Conservation (phyloP, 805 yeast species). For the Yamadazyma phyllophila region DNA sequence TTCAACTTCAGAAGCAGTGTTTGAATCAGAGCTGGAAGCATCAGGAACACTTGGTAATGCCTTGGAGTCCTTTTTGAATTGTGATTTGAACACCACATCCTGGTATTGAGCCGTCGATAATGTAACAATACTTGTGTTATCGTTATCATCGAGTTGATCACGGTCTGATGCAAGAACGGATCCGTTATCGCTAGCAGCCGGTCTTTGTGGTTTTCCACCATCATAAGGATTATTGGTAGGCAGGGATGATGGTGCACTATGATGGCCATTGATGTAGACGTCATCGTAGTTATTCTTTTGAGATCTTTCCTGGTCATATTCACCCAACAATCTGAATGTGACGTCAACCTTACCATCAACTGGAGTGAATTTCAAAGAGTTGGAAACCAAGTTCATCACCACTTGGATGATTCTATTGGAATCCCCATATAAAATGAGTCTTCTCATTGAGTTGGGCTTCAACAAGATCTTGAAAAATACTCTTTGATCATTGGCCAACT, state of each 20-base stretch:
- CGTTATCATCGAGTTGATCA: conserved; percentile 13
- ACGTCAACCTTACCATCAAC: conserved; percentile 79
- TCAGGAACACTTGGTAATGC: conserved; percentile 22
- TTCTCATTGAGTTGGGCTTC: conserved; percentile 57
- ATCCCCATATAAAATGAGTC: conserved; percentile 78
- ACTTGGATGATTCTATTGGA: conserved; percentile 88
- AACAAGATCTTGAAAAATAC: conserved; percentile 65
- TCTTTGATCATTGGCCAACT: conserved; percentile 72
- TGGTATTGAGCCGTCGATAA: conserved; percentile 40
- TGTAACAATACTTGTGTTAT: conserved; percentile 29
- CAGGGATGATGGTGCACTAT: conserved; percentile 7
- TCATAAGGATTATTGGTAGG: conserved; percentile 3
- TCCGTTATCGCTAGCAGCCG: neutral
- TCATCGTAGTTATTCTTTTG: conserved; percentile 36
- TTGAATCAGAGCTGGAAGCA: neutral
- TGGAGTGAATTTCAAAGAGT: conserved; percentile 90
- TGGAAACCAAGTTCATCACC: conserved; percentile 87
- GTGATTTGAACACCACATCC: conserved; percentile 35
- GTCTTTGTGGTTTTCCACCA: neutral
- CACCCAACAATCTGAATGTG: conserved; percentile 61
- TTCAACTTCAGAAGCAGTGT: neutral
- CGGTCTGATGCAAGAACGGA: neutral
- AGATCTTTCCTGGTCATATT: conserved; percentile 58
- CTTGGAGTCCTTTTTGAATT: conserved; percentile 25
- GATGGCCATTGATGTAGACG: conserved; percentile 41